phyloP scores from a whole-genome alignment of 441 rosid species.

The Kokia cookei region DNA sequence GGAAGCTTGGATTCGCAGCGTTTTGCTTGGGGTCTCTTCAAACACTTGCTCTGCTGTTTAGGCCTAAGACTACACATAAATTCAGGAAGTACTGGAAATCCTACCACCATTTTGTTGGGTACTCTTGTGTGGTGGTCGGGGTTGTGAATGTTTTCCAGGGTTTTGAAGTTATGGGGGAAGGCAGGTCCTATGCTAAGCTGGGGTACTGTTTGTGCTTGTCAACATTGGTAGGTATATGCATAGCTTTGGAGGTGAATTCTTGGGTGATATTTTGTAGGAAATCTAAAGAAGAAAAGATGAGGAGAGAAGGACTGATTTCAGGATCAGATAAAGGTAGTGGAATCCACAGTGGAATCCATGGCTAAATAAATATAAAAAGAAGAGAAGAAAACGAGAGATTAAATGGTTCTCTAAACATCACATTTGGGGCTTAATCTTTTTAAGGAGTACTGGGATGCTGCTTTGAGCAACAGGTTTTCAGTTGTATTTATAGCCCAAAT shows the following conservation, averaged over 20 bases:
- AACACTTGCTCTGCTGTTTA: constrained; percentile 70
- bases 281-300: constrained; percentile 85
- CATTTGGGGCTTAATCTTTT: not conserved
- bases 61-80: constrained; percentile 84
- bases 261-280: constrained; percentile 94
- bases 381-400: no score
- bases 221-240: constrained; percentile 59
- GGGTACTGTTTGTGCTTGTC: constrained; percentile 75
- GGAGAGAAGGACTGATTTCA: constrained; percentile 64
- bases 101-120: constrained; percentile 93
- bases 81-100: constrained; percentile 93
- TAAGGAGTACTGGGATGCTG: not conserved
- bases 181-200: constrained; percentile 62
- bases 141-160: constrained; percentile 95
- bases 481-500: not conserved
- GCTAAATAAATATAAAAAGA: not conserved
- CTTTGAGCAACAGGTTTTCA: not conserved
- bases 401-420: not conserved
- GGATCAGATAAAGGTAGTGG: constrained; percentile 59
- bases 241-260: constrained; percentile 86
- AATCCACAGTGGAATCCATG: constrained; percentile 12
- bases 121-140: constrained; percentile 79
- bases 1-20: constrained; percentile 69
- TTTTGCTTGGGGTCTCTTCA: constrained; percentile 59
- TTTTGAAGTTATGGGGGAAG: constrained; percentile 75